Evolutionary conservation across 2,329 filamentous ascomycete genomes (phyloP), one percentile per base, ranked within the genome.

Genomic region (Aureobasidium pullulans): DNA sequence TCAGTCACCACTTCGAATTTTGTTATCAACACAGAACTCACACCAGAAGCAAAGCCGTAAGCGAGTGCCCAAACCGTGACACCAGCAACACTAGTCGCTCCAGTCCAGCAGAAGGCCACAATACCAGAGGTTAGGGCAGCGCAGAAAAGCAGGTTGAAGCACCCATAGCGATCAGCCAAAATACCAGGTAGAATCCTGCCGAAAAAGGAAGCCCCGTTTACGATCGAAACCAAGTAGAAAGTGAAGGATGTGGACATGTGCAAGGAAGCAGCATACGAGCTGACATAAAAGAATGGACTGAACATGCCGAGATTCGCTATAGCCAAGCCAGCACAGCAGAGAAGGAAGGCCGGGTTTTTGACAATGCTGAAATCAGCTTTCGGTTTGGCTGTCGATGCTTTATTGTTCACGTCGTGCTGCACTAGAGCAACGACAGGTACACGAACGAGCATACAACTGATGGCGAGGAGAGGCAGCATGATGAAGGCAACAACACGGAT

Each of bases 141-240:
- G 23, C 70, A 60, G n/a, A 71, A 64, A 8, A 76, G 65, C 5
- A 73, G 70, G 60, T 77, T 76, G 68, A 76, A 75, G 3, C 68
- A 65, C 6, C 75, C 75, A 39, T 72, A 70, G 36, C 70, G 70
- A 59, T 76, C 75, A 2, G 73, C 73, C 6, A 71, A 62, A 34
- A 75, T 82, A 0, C 83, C 81, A 4, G 79, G 72, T 29, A 84
- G 72, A 70, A 57, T 5, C 10, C 82, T 78, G 0, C 82, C 82
- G 39, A 82, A 75, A 0, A 76, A 77, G 0, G 81, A 84, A 1
- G 83, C 79, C 0, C 76, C 81, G 65, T 88, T 88, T 62, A 87
- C 74, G 53, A 88, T 83, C 1, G 85, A 78, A 1, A 88, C 71
- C 2, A 87, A 74, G 64, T 87, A 88, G 61, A 83, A 85, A 0